phyloP scores from a whole-genome alignment of 2,329 filamentous ascomycete species.

The Biscogniauxia marginata region DNA sequence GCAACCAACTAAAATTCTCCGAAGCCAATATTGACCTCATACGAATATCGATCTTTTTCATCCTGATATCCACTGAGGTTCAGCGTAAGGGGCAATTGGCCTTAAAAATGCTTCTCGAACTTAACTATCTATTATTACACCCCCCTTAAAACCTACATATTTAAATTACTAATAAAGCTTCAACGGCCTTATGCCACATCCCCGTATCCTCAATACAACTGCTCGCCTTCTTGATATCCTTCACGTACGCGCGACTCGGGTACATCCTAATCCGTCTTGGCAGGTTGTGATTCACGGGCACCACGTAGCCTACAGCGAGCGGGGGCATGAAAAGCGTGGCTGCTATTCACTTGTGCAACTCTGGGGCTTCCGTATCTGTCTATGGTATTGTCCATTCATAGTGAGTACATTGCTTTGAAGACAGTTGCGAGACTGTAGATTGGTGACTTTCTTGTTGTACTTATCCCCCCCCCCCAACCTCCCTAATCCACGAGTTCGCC shows the following conservation, averaged over 20 bases:
- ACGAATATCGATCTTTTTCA: too few relatives aligned
- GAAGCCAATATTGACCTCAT: too few relatives aligned
- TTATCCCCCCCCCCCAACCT: slow-evolving; percentile 21
- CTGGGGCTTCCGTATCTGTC: slow-evolving; percentile 25
- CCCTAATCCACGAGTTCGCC: slow-evolving; percentile 25
- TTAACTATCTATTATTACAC: too few relatives aligned
- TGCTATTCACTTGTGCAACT: slow-evolving; percentile 31
- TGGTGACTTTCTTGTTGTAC: slow-evolving; percentile 16
- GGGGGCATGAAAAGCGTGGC: slow-evolving; percentile 29
- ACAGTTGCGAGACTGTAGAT: too few relatives aligned
- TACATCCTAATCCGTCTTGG: slow-evolving; percentile 27
- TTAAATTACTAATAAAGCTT: slow-evolving; percentile 3
- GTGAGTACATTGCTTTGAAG: too few relatives aligned
- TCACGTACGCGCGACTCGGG: slow-evolving; percentile 30
- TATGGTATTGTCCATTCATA: too few relatives aligned
- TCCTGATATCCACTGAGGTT: too few relatives aligned
- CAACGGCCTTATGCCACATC: slow-evolving; percentile 17
- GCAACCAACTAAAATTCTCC: too few relatives aligned
- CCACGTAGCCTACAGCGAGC: slow-evolving; percentile 18
- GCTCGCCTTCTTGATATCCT: slow-evolving; percentile 30
- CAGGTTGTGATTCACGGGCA: slow-evolving; percentile 24
- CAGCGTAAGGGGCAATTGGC: too few relatives aligned
- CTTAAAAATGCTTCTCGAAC: too few relatives aligned
- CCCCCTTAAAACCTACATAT: too few relatives aligned
- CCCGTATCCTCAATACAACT: slow-evolving; percentile 14